Evolutionary conservation across 2,329 filamentous ascomycete genomes (phyloP), one percentile per base, ranked within the genome.

Genomic region (Hypoxylon sp.): DNA sequence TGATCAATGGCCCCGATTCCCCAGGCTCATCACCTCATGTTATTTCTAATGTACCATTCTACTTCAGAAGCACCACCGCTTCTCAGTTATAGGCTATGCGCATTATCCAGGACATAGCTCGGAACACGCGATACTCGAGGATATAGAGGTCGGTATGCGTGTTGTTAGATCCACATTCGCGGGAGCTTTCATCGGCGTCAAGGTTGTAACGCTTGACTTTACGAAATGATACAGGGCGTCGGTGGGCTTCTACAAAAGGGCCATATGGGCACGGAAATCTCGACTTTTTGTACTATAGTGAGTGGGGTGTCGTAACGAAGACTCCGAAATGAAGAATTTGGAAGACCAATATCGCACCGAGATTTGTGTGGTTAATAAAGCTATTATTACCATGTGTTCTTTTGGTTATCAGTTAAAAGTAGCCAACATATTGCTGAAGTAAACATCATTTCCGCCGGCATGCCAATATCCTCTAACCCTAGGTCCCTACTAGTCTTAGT

Each of bases 221-320:
- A 58, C 34, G 57, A 70, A 64, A 61, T 25, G 38, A 65, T 62
- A 49, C 56, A 48, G 45, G 67, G 70, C 59, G 65, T 69, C 52
- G 64, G 67, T 48, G 51, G 60, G 59, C 64, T 63, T 25, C 49
- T 56, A 43, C 49, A 66, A 59, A 23, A 51, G 46, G 58, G 60
- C 58, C 51, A 38, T 53, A 63, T 52, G 41, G 52, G 55, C 66
- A 57, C 53, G 62, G 57, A 75, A 74, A 74, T 75, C 73, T 74
- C 73, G 55, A 72, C 64, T 73, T 53, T 72, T 57, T 74, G 70
- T 73, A 74, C 52, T 55, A 73, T 72, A 72, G 49, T 67, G 61
- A 56, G 63, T 53, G 51, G 60, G 51, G 50, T 36, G 45, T 59
- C 38, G 32, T 63, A 62, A 67, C 48, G 53, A 36, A 51, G 46